A percentile compares a stretch with the other conserved stretches of the same genome.
Evolutionary conservation across 805 yeast species (phyloP).

Genomic region (Lipomyces orientalis): DNA sequence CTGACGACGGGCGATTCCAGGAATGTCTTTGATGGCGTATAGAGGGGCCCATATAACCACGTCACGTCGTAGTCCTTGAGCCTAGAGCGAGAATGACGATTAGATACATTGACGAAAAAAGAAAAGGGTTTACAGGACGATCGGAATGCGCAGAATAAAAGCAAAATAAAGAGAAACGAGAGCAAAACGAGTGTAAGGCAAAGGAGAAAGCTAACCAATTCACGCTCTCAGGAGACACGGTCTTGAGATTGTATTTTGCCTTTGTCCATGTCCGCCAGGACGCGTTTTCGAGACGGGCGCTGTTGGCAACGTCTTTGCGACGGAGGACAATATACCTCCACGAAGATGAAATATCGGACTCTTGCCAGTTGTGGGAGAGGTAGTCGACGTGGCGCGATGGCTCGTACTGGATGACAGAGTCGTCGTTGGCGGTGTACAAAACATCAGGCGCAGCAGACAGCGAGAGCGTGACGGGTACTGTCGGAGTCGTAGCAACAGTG

Average conservation of each 20-base stretch:
- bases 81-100: slow-evolving; percentile 19
- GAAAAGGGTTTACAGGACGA: not conserved
- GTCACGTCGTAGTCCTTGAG: slow-evolving; percentile 95
- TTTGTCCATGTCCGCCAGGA: slow-evolving; percentile 97
- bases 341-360: slow-evolving; percentile 86
- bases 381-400: slow-evolving; percentile 94
- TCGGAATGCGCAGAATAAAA: not conserved
- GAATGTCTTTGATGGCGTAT: slow-evolving; percentile 26
- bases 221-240: slow-evolving; percentile 87
- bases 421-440: slow-evolving; percentile 55
- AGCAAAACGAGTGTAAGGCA: not conserved
- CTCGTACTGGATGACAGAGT: slow-evolving; percentile 75
- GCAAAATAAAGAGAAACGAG: not conserved
- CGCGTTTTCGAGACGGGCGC: slow-evolving; percentile 80
- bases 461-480: slow-evolving; percentile 6
- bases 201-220: slow-evolving; percentile 64
- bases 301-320: slow-evolving; percentile 82
- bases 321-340: slow-evolving; percentile 91
- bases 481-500: not conserved
- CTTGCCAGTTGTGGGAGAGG: slow-evolving; percentile 95
- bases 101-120: not conserved
- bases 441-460: slow-evolving; percentile 30
- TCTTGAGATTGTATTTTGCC: slow-evolving; percentile 64
- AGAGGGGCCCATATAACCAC: slow-evolving; percentile 93
- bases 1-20: slow-evolving; percentile 6